These are phyloP conservation scores for Calocera viscosa DNA, from an alignment of 768 basidiomycete species.

Conservation along the genomic window DNA sequence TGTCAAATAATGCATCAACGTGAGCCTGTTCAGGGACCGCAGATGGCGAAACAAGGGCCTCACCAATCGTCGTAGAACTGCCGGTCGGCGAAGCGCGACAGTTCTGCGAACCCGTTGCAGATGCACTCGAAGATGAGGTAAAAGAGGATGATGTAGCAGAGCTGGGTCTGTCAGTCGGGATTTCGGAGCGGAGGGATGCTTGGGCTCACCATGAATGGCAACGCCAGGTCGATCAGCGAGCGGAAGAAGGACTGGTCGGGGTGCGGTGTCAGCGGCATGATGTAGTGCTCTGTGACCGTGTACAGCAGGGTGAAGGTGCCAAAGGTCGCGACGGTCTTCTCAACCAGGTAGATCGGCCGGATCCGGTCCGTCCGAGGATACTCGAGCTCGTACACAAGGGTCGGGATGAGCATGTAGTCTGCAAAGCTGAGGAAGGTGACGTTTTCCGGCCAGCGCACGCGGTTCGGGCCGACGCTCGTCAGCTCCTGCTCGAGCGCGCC, in stretches of 20 bases:
- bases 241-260: slow-evolving; percentile 59
- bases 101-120: slow-evolving; percentile 88
- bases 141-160: slow-evolving; percentile 76
- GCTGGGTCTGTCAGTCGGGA: slow-evolving; percentile 19
- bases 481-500: slow-evolving; percentile 67
- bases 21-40: not conserved
- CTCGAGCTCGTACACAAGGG: slow-evolving; percentile 90
- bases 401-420: slow-evolving; percentile 77
- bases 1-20: too few species aligned
- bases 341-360: slow-evolving; percentile 61
- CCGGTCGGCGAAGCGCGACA: slow-evolving; percentile 89
- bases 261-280: slow-evolving; percentile 67
- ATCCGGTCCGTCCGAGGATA: slow-evolving; percentile 75
- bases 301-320: slow-evolving; percentile 87
- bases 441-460: slow-evolving; percentile 72
- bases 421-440: slow-evolving; percentile 70
- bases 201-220: slow-evolving; percentile 65
- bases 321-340: slow-evolving; percentile 71
- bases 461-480: slow-evolving; percentile 46
- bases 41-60: slow-evolving; percentile 9
- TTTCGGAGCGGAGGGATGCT: not conserved
- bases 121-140: slow-evolving; percentile 91
- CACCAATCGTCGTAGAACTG: slow-evolving; percentile 94
- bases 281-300: slow-evolving; percentile 81
- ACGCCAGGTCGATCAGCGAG: slow-evolving; percentile 68